These are phyloP conservation scores for Pichia sp. DNA, from an alignment of 1,139 yeast genomes.

Conservation along the genomic window DNA sequence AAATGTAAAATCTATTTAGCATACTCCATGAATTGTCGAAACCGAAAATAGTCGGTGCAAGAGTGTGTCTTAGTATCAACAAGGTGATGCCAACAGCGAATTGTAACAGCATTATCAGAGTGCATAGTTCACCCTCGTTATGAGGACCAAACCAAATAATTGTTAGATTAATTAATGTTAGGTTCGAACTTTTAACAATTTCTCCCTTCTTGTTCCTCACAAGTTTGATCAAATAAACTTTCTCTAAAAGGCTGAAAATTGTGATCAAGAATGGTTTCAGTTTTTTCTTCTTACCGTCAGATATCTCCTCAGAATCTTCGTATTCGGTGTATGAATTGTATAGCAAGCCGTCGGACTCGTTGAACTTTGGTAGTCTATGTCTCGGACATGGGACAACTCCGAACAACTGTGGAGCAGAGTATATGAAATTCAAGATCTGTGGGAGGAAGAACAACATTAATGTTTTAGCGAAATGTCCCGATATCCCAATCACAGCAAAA, in stretches of 20 bases:
- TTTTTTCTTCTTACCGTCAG: constrained; percentile 19
- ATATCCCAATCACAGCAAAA: constrained; percentile 92
- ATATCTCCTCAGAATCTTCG: constrained; percentile 13
- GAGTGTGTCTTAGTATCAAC: constrained; percentile 70
- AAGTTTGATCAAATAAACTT: constrained; percentile 49
- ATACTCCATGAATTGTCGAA: constrained; percentile 60
- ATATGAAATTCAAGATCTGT: constrained; percentile 82
- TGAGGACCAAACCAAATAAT: constrained; percentile 87
- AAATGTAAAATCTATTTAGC: constrained; percentile 28
- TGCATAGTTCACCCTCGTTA: constrained; percentile 75
- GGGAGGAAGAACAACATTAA: constrained; percentile 80
- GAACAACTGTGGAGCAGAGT: constrained; percentile 87
- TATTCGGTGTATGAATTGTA: constrained; percentile 66
- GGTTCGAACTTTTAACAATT: constrained; percentile 60
- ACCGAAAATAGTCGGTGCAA: constrained; percentile 85
- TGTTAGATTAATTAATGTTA: constrained; percentile 80
- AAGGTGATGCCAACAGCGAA: constrained; percentile 63
- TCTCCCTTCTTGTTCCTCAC: constrained; percentile 30
- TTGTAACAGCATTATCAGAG: constrained; percentile 56
- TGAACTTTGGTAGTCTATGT: constrained; percentile 82
- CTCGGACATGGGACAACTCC: constrained; percentile 90
- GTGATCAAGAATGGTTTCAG: constrained; percentile 30
- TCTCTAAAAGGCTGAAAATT: constrained; percentile 39
- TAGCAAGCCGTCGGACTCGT: constrained; percentile 63
- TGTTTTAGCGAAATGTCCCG: constrained; percentile 95